Evolutionary conservation across 192 early-diverging fungal species (phyloP).

Genomic region (Coemansia guatemalensis): DNA sequence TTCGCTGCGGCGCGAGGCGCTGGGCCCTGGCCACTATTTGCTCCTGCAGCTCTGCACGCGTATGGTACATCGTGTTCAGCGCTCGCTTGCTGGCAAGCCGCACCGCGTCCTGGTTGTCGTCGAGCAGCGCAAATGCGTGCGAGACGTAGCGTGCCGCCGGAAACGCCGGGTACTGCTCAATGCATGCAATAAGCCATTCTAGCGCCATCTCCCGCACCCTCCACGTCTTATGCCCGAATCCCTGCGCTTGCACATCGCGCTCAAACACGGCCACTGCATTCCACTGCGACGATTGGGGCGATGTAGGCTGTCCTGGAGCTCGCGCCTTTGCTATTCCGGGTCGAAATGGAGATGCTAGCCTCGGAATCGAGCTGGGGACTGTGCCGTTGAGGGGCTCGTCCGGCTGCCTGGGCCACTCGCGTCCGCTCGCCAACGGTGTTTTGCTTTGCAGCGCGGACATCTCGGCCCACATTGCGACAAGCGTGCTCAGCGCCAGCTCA

Average conservation of each 20-base stretch:
- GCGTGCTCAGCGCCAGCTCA: slow-evolving; percentile 41
- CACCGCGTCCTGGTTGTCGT: slow-evolving; percentile 53
- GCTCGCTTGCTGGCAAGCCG: slow-evolving; percentile 47
- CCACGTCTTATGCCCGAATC: slow-evolving; percentile 50
- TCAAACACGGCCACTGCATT: slow-evolving; percentile 35
- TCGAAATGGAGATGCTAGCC: slow-evolving; percentile 22
- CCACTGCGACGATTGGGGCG: slow-evolving; percentile 32
- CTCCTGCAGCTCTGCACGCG: slow-evolving; percentile 42
- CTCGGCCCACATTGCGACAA: slow-evolving; percentile 38
- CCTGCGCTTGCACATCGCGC: slow-evolving; percentile 48
- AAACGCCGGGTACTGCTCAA: slow-evolving; percentile 37
- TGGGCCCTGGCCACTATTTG: slow-evolving; percentile 34
- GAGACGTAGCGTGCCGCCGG: slow-evolving; percentile 36
- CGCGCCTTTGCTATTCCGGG: slow-evolving; percentile 22
- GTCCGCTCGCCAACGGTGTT: slow-evolving; percentile 12
- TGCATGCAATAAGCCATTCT: slow-evolving; percentile 44
- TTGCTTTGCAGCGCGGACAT: slow-evolving; percentile 17
- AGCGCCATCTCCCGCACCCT: slow-evolving; percentile 52
- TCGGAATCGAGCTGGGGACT: slow-evolving; percentile 29
- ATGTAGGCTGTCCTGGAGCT: slow-evolving; percentile 5
- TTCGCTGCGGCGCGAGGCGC: slow-evolving; percentile 17
- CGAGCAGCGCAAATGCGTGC: slow-evolving; percentile 32
- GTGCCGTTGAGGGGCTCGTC: slow-evolving; percentile 14
- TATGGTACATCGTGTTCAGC: slow-evolving; percentile 47
- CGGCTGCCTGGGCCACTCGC: background rate